Conservation (phyloP, 2,329 filamentous ascomycete genomes). For the Talaromyces sp. region DNA sequence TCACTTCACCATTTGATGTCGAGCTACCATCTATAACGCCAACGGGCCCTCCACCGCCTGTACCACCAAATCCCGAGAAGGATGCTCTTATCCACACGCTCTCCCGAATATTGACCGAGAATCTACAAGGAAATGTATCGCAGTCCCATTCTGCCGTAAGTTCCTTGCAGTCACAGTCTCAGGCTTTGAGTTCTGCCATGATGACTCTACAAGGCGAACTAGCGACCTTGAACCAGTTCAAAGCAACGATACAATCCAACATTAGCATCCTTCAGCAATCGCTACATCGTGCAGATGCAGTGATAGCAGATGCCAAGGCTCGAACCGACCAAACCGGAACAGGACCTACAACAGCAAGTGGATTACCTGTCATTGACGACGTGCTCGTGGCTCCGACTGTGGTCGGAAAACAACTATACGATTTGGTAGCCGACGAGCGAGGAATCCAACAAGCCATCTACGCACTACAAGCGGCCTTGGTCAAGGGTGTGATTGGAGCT, state of each 20-base stretch:
- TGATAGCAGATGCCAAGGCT: constrained; percentile 69
- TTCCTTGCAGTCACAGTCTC: constrained; percentile 73
- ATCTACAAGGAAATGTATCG: constrained; percentile 64
- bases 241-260: constrained; percentile 70
- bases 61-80: constrained; percentile 94
- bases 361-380: constrained; percentile 77
- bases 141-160: constrained; percentile 73
- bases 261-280: constrained; percentile 73
- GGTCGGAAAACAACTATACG: constrained; percentile 88
- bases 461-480: constrained; percentile 48
- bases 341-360: constrained; percentile 20
- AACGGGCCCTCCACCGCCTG: constrained; percentile 66
- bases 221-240: constrained; percentile 66
- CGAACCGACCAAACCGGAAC: constrained; percentile 39
- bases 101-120: constrained; percentile 64
- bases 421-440: constrained; percentile 81
- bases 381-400: constrained; percentile 90
- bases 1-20: constrained; percentile 62
- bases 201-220: constrained; percentile 71
- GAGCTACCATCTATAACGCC: constrained; percentile 49
- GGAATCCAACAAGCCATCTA: constrained; percentile 85
- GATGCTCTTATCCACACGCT: constrained; percentile 79
- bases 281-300: constrained; percentile 71
- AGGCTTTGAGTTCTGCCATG: constrained; percentile 69
- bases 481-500: constrained; percentile 44